A percentile compares a stretch with the other conserved stretches of the same genome.
Conservation (phyloP, 1,139 yeast genomes). For the Saccharomyces hybrid region DNA sequence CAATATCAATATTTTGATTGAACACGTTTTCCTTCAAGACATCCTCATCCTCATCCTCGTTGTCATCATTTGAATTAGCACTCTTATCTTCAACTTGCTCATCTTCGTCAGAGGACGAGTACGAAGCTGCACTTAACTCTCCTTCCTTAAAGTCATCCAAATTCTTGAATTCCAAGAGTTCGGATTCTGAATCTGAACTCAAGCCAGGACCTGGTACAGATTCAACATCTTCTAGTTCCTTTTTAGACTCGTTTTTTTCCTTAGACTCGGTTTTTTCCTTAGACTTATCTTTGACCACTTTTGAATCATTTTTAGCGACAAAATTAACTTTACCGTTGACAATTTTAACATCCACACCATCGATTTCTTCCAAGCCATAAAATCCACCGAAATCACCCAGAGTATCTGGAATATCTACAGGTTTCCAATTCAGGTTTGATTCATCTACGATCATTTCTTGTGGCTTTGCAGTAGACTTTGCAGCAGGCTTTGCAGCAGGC, state of each 20-base stretch:
- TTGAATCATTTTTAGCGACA: slow-evolving; percentile 41
- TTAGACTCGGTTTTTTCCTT: slow-evolving; percentile 10
- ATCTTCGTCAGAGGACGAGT: slow-evolving; percentile 21
- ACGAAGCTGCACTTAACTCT: slow-evolving; percentile 19
- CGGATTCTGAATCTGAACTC: slow-evolving; percentile 11
- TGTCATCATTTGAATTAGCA: slow-evolving; percentile 12
- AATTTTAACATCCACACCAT: slow-evolving; percentile 76
- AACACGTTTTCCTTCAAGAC: slow-evolving; percentile 21
- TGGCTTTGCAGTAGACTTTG: background rate
- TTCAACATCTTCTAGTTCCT: slow-evolving; percentile 3
- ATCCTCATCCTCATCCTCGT: slow-evolving; percentile 1
- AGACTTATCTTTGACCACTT: slow-evolving; percentile 7
- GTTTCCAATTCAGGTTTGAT: slow-evolving; percentile 56
- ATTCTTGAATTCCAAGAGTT: slow-evolving; percentile 21
- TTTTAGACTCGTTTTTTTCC: slow-evolving; percentile 12
- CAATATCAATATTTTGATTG: slow-evolving; percentile 23
- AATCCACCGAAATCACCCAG: slow-evolving; percentile 84
- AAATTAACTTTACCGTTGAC: slow-evolving; percentile 58
- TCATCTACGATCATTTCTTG: background rate
- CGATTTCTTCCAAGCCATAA: slow-evolving; percentile 88
- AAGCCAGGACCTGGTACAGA: slow-evolving; percentile 3
- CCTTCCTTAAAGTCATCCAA: slow-evolving; percentile 24
- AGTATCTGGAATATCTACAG: slow-evolving; percentile 75
- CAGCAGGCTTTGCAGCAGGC: background rate
- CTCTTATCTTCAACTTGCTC: slow-evolving; percentile 2